Base-by-base conservation (phyloP, 225 moss, liverwort and hornwort genomes). In the Bryum argenteum region DNA sequence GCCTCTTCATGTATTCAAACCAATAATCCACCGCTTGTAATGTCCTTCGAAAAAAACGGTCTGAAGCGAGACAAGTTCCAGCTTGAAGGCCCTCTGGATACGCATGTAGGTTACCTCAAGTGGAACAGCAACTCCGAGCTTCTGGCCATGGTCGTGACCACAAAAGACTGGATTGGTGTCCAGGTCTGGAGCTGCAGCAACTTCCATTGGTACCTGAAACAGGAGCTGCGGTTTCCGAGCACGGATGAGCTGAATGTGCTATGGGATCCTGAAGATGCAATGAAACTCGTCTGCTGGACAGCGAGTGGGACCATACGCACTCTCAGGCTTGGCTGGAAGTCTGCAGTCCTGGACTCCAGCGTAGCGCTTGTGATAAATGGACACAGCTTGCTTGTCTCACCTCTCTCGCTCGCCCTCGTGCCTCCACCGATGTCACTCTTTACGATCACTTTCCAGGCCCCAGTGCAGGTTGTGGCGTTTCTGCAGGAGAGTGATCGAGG, bases 41-140 rank as follows among this genome's bases (percentile, higher is more conserved):
- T 91, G 13, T 78, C 78, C 23, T 94, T 91, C 57, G 98, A 98
- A 73, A 98, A 80, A 75, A 98, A 98, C 73, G 98, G 98, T 48
- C 73, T 98, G 66, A 94, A 89, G 81, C 89, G 94, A 50, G 92
- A 88, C 62, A 89, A 88, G 38, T 98, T 98, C 75, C 89, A 87
- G 57, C 81, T 98, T 52, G 63, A 78, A 67, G 88, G 80, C 23
- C 82, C 92, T 33, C 18, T 71, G 75, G 80, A 85, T 60, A 78
- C 84, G 40, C 80, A 77, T 50, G 92, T 94, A 17, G 58, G 65
- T 24, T 79, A 73, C 16, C 81, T 98, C 17, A 79, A 84, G 72
- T 98, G 98, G 98, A 98, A 94, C 73, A 82, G 89, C 63, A 85
- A 92, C 70, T 98, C 98, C 22, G 94, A 94, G 70, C 85, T 98